Conservation (phyloP, 1,139 yeast genomes). For the Pichia norvegensis region DNA sequence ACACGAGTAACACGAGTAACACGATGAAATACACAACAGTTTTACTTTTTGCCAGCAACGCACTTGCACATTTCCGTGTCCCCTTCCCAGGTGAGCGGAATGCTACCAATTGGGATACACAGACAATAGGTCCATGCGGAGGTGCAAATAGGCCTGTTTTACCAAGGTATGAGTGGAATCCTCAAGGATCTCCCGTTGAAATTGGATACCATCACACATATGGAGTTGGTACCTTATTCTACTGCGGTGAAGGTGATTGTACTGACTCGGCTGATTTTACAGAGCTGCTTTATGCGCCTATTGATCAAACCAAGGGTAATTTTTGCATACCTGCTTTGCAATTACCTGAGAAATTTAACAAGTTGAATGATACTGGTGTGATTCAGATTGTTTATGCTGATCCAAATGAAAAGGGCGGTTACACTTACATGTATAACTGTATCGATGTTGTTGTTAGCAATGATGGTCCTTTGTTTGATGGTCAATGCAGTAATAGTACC, state of each 20-base stretch:
- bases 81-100: slow-evolving; percentile 28
- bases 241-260: slow-evolving; percentile 22
- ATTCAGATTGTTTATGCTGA: slow-evolving; percentile 23
- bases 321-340: slow-evolving; percentile 25
- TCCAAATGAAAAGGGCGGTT: slow-evolving; percentile 14
- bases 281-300: slow-evolving; percentile 20
- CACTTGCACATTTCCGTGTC: slow-evolving; percentile 24
- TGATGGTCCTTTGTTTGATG: slow-evolving; percentile 22
- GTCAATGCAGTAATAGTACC: slow-evolving; percentile 21
- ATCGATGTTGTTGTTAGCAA: slow-evolving; percentile 23
- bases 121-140: slow-evolving; percentile 25
- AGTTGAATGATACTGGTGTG: slow-evolving; percentile 22
- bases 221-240: slow-evolving; percentile 24
- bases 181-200: slow-evolving; percentile 26
- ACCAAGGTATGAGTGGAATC: slow-evolving; percentile 26
- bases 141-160: slow-evolving; percentile 20
- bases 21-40: neutral
- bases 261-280: slow-evolving; percentile 19
- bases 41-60: slow-evolving; percentile 5
- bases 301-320: slow-evolving; percentile 21
- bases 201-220: slow-evolving; percentile 17
- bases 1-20: too few relatives aligned
- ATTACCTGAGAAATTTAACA: slow-evolving; percentile 20
- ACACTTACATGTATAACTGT: slow-evolving; percentile 23
- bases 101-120: slow-evolving; percentile 25